Evolutionary conservation across 176 grass and related monocot species (phyloP), one percentile per base, ranked within the genome.

Genomic region (Musa schizocarpa): DNA sequence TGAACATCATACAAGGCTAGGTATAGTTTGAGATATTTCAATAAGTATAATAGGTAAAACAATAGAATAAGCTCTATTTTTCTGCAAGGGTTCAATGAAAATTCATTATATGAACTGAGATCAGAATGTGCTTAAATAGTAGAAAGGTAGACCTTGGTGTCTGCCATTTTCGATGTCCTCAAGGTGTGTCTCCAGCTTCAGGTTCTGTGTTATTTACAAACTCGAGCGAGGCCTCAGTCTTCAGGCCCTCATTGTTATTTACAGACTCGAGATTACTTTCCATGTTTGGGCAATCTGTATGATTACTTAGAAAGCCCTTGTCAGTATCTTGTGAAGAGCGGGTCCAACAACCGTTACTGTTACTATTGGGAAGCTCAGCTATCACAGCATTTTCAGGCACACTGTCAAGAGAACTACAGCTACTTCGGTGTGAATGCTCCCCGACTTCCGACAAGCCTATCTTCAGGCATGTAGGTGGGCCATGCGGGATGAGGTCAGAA

Each of bases 151-250:
- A 82, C 68, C 75, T 74, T 74, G 71, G 70, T 27, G 43, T 49
- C 43, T 9, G 43, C 76, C 81, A 78, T 77, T 77, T 79, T 79
- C 59, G 79, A 51, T 87, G 73, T 80, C 91, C 79, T 43, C 76
- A 79, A 78, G 85, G 78, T 78, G 74, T 81, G 76, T 90, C 82
- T 74, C 67, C 81, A 82, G 83, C 90, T 77, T 87, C 85, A 77
- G 8, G 70, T 79, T 81, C 77, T 82, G 26, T 79, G 80, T 82
- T 91, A 91, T 93, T 78, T 93, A 93, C 90, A 98, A 76, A 85
- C 83, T 79, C 86, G 75, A 93, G 84, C 82, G 76, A 88, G 75
- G 86, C 81, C 86, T 89, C 80, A 65, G 63, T 87, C 80, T 83
- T 83, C 53, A 83, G 80, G 86, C 74, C 84, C 77, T 82, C 78